Conservation (phyloP, 2,329 filamentous ascomycete genomes). For the Beauveria pseudobassiana region DNA sequence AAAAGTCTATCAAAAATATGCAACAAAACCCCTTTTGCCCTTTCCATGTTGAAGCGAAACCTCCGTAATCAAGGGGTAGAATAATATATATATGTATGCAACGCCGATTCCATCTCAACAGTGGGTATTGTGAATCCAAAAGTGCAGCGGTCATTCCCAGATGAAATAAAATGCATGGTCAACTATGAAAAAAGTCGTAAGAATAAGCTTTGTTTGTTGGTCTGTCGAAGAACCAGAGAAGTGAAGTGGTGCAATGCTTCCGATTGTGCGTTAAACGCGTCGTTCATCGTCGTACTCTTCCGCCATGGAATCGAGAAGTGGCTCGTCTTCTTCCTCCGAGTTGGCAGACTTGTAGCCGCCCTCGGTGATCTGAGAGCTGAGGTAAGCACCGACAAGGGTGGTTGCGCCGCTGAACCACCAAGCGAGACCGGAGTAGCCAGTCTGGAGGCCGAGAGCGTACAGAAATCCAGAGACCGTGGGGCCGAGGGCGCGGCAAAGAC, state of each 20-base stretch:
- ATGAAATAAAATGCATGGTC: background rate
- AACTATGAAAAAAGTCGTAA: background rate
- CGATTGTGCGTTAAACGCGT: slow-evolving; percentile 19
- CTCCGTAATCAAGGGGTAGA: slow-evolving; percentile 1
- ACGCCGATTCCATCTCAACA: slow-evolving; percentile 7
- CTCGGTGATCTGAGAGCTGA: slow-evolving; percentile 71
- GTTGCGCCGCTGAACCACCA: slow-evolving; percentile 89
- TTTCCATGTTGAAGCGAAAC: slow-evolving; percentile 1
- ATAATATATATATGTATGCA: slow-evolving; percentile 2
- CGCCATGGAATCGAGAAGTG: slow-evolving; percentile 25
- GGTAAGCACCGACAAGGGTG: slow-evolving; percentile 63
- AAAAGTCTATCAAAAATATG: background rate
- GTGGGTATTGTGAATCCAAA: slow-evolving; percentile 1
- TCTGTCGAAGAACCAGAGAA: slow-evolving; percentile 4
- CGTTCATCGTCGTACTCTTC: slow-evolving; percentile 25
- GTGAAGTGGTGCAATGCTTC: slow-evolving; percentile 12
- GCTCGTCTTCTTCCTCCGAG: slow-evolving; percentile 32
- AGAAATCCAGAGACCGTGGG: slow-evolving; percentile 82
- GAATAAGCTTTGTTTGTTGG: background rate
- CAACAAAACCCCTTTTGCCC: background rate
- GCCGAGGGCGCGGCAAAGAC: slow-evolving; percentile 78
- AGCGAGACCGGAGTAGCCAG: slow-evolving; percentile 78
- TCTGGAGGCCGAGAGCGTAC: slow-evolving; percentile 70
- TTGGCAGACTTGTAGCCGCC: slow-evolving; percentile 38
- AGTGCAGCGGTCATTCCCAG: slow-evolving; percentile 4